Conservation (phyloP, 805 yeast genomes). For the Candida sakaeoensis region DNA sequence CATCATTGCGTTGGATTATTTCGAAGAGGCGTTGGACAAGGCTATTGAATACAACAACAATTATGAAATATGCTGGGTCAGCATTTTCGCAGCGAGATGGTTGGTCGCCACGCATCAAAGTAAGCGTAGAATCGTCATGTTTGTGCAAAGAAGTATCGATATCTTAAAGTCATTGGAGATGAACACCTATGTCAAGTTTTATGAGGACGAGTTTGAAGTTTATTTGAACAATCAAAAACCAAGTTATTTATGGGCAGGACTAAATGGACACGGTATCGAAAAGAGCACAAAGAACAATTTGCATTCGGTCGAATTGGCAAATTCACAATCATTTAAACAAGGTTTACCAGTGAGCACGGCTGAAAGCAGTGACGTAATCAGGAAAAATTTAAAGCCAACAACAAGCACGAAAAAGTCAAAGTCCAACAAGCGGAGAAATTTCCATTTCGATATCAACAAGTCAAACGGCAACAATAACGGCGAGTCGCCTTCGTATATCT, state of each 20-base stretch:
- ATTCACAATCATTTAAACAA: constrained; percentile 5
- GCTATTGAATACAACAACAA: constrained; percentile 27
- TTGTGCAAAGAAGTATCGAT: constrained; percentile 34
- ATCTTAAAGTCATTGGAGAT: constrained; percentile 28
- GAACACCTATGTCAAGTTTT: constrained; percentile 4
- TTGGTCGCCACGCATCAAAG: constrained; percentile 17
- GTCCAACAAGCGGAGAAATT: not conserved
- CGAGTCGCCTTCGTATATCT: constrained; percentile 4
- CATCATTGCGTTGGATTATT: constrained; percentile 40
- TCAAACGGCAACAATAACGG: constrained; percentile 2
- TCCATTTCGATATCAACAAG: not conserved
- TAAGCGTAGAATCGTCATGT: constrained; percentile 32
- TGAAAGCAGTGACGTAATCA: not conserved
- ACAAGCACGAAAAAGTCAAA: not conserved
- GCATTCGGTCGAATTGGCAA: not conserved
- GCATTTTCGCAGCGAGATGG: constrained; percentile 44
- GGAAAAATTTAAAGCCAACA: constrained; percentile 1
- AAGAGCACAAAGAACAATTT: constrained; percentile 1
- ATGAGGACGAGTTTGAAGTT: constrained; percentile 27
- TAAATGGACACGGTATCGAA: constrained; percentile 8
- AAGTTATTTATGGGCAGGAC: constrained; percentile 29
- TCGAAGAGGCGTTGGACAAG: constrained; percentile 42
- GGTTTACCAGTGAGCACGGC: constrained; percentile 6
- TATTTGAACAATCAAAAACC: constrained; percentile 14
- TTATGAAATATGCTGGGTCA: constrained; percentile 38